A percentile compares a stretch with the other conserved stretches of the same genome.
These are phyloP conservation scores for Aspergillus nomiae DNA, from an alignment of 2,329 filamentous ascomycete genomes.

Conservation along the genomic window DNA sequence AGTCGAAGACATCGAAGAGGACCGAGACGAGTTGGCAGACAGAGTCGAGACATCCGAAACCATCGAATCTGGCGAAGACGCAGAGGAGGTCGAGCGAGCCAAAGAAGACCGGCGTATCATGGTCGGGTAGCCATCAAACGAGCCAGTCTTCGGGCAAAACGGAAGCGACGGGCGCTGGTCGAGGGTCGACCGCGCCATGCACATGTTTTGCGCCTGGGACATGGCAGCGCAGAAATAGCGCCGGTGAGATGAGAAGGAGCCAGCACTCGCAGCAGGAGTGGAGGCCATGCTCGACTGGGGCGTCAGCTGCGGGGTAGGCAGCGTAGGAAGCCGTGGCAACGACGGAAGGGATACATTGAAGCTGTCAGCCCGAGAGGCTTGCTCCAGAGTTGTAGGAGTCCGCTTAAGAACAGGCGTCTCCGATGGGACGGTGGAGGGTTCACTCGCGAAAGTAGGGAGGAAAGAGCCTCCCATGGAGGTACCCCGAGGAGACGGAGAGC, in stretches of 20 bases:
- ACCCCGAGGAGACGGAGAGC: conserved; percentile 34
- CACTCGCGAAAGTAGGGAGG: conserved; percentile 20
- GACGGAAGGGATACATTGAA: conserved; percentile 53
- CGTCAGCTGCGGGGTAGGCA: conserved; percentile 65
- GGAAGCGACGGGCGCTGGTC: conserved; percentile 51
- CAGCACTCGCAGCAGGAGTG: conserved; percentile 64
- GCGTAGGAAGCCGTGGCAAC: conserved; percentile 55
- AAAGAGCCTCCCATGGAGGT: conserved; percentile 12
- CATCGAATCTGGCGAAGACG: conserved; percentile 64
- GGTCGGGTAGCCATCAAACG: conserved; percentile 52
- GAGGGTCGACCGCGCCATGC: conserved; percentile 57
- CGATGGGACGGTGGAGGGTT: conserved; percentile 26
- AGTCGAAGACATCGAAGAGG: conserved; percentile 46
- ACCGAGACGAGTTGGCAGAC: conserved; percentile 57
- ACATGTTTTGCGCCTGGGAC: conserved; percentile 58
- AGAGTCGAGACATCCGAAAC: conserved; percentile 61
- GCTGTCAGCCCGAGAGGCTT: conserved; percentile 46
- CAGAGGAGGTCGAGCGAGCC: conserved; percentile 55
- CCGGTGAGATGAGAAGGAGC: conserved; percentile 50
- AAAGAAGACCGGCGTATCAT: conserved; percentile 52
- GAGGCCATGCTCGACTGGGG: conserved; percentile 55
- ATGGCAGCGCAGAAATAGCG: conserved; percentile 63
- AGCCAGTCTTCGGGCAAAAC: conserved; percentile 38
- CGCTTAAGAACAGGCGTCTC: conserved; percentile 32
- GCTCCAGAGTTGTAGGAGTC: conserved; percentile 53